phyloP scores from a whole-genome alignment of 768 basidiomycete genomes.

The Chalciporus sphaerocephalus region DNA sequence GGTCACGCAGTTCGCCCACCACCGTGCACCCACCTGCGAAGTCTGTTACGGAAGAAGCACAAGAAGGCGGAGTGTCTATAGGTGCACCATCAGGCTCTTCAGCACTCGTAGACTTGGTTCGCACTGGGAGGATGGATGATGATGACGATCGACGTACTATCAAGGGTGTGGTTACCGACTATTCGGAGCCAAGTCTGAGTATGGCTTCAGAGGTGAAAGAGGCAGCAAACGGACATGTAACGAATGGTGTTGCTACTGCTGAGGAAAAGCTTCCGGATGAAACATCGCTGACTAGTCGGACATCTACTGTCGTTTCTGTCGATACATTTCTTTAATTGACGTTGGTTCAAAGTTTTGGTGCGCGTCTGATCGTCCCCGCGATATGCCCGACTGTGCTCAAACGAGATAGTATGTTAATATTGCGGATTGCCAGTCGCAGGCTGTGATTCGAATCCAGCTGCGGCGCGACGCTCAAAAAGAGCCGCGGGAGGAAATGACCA shows the following conservation, averaged over 20 bases:
- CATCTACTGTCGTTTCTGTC: slow-evolving; percentile 18
- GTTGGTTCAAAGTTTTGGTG: not conserved
- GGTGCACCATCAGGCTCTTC: slow-evolving; percentile 6
- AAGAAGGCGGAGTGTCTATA: slow-evolving; percentile 16
- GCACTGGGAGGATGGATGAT: slow-evolving; percentile 22
- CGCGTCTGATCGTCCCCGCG: slow-evolving; percentile 1
- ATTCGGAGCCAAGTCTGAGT: slow-evolving; percentile 11
- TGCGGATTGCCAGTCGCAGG: no score
- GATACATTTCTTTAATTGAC: slow-evolving; percentile 20
- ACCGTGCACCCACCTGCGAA: slow-evolving; percentile 24
- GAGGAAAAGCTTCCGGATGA: slow-evolving; percentile 22
- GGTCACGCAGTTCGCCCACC: slow-evolving; percentile 55
- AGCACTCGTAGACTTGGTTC: slow-evolving; percentile 6
- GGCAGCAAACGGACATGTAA: slow-evolving; percentile 6
- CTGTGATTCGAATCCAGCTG: slow-evolving; percentile 8
- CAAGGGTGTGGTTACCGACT: slow-evolving; percentile 25
- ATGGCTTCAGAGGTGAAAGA: slow-evolving; percentile 12
- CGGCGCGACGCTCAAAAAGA: slow-evolving; percentile 2
- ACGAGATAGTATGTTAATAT: no score
- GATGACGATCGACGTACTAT: slow-evolving; percentile 44
- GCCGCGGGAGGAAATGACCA: slow-evolving; percentile 17
- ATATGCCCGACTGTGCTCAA: slow-evolving; percentile 5
- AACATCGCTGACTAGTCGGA: slow-evolving; percentile 6
- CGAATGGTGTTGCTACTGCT: slow-evolving; percentile 7
- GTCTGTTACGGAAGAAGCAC: slow-evolving; percentile 13